A percentile compares a stretch with the other conserved stretches of the same genome.
These are phyloP conservation scores for Candida mesenterica DNA, from an alignment of 1,139 yeast genomes.

Conservation along the genomic window DNA sequence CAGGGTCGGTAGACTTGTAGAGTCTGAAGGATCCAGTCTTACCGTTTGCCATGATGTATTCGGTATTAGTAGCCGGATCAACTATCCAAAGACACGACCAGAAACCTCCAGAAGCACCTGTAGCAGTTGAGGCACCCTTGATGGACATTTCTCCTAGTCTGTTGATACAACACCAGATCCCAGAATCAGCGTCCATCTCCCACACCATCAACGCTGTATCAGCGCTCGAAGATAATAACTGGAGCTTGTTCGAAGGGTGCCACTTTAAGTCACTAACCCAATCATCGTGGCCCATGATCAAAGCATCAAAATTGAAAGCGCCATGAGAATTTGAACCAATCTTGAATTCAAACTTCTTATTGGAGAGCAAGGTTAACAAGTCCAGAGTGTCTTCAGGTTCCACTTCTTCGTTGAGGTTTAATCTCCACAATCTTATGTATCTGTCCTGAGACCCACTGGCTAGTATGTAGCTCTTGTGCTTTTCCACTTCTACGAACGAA, in stretches of 20 bases:
- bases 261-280: constrained; percentile 89
- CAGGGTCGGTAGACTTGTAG: constrained; percentile 49
- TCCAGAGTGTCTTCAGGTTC: constrained; percentile 42
- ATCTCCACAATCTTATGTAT: constrained; percentile 83
- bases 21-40: constrained; percentile 90
- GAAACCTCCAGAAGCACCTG: constrained; percentile 97
- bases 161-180: constrained; percentile 83
- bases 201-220: constrained; percentile 95
- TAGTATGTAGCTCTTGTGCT: constrained; percentile 53
- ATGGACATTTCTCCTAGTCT: constrained; percentile 90
- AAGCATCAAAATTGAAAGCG: constrained; percentile 81
- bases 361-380: constrained; percentile 56
- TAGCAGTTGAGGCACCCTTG: constrained; percentile 97
- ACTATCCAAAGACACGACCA: constrained; percentile 86
- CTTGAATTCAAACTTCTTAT: constrained; percentile 62
- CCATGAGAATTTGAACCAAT: constrained; percentile 33
- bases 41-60: constrained; percentile 73
- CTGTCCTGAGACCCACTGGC: constrained; percentile 92
- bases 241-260: constrained; percentile 59
- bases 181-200: constrained; percentile 85
- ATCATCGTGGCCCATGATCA: constrained; percentile 97
- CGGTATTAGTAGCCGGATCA: constrained; percentile 31
- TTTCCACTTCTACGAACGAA: constrained; percentile 51
- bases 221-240: constrained; percentile 81
- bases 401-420: constrained; percentile 55